Percentiles rank a stretch among this genome's conserved stretches.
phyloP scores from a whole-genome alignment of 192 early-diverging fungal genomes.

The Entomortierella parvispora region DNA sequence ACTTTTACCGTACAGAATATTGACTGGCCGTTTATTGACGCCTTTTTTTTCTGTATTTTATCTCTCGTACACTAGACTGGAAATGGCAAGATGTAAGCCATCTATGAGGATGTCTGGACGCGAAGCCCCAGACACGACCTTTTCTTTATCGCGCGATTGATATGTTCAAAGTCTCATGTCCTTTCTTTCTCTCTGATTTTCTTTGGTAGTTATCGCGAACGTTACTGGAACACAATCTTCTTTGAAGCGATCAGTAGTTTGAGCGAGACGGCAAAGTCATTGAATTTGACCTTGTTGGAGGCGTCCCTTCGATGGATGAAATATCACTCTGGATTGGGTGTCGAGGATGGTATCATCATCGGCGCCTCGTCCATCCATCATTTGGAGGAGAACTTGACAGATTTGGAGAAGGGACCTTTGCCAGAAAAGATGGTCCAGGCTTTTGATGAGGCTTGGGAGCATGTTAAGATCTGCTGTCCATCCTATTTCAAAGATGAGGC shows the following conservation, averaged over 20 bases:
- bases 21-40: neutral
- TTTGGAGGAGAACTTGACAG: slow-evolving; percentile 57
- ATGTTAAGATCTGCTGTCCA: slow-evolving; percentile 47
- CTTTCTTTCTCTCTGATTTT: neutral
- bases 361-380: slow-evolving; percentile 52
- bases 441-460: slow-evolving; percentile 69
- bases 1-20: neutral
- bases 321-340: slow-evolving; percentile 51
- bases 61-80: slow-evolving; percentile 4
- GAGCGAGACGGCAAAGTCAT: slow-evolving; percentile 16
- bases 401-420: slow-evolving; percentile 62
- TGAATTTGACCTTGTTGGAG: slow-evolving; percentile 47
- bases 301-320: slow-evolving; percentile 53
- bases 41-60: neutral
- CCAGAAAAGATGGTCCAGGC: slow-evolving; percentile 59
- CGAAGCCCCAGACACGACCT: no score
- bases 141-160: neutral
- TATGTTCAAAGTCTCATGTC: neutral
- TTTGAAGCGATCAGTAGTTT: slow-evolving; percentile 64
- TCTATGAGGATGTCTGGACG: neutral
- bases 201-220: slow-evolving; percentile 46
- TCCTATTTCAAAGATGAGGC: slow-evolving; percentile 44
- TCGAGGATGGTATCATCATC: slow-evolving; percentile 48
- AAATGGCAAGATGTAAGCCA: slow-evolving; percentile 28
- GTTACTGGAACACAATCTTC: slow-evolving; percentile 61